Evolutionary conservation across 192 early-diverging fungal genomes (phyloP).

Genomic region (Gonapodya sp.): DNA sequence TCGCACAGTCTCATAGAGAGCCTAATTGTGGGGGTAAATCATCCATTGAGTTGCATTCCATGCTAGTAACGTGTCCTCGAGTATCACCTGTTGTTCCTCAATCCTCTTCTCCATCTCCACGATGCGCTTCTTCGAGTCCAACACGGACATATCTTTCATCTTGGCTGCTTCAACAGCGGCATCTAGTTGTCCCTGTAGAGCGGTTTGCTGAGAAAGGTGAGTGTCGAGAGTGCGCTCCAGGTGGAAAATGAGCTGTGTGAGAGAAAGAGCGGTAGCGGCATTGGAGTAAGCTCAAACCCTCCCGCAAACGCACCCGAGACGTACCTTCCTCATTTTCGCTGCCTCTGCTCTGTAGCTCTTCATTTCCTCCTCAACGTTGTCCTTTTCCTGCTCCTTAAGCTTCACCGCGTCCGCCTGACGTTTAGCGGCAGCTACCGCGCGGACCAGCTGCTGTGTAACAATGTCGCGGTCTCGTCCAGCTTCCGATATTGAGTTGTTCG

Average conservation of each 20-base stretch:
- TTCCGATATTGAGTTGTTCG: conserved; percentile 32
- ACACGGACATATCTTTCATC: conserved; percentile 48
- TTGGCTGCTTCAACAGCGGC: conserved; percentile 44
- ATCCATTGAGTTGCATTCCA: conserved; percentile 1
- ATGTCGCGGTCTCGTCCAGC: conserved; percentile 44
- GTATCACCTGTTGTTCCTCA: conserved; percentile 42
- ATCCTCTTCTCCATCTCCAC: conserved; percentile 43
- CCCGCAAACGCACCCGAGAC: neutral
- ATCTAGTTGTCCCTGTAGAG: conserved; percentile 13
- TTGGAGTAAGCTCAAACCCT: neutral
- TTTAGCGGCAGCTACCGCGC: conserved; percentile 37
- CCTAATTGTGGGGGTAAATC: conserved; percentile 10
- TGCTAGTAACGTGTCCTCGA: neutral
- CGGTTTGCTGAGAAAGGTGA: conserved; percentile 21
- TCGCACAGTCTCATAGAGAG: conserved; percentile 47
- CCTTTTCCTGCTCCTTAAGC: conserved; percentile 44
- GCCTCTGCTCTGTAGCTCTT: conserved; percentile 49
- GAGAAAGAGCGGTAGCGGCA: neutral
- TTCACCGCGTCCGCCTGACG: conserved; percentile 44
- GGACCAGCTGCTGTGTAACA: conserved; percentile 46
- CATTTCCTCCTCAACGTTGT: conserved; percentile 53
- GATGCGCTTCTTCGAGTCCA: conserved; percentile 50
- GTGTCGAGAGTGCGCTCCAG: conserved; percentile 49
- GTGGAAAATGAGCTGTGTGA: conserved; percentile 36
- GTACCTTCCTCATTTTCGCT: conserved; percentile 46